Conservation (phyloP, 2,329 filamentous ascomycete species). For the Sclerotiophoma versabilis region DNA sequence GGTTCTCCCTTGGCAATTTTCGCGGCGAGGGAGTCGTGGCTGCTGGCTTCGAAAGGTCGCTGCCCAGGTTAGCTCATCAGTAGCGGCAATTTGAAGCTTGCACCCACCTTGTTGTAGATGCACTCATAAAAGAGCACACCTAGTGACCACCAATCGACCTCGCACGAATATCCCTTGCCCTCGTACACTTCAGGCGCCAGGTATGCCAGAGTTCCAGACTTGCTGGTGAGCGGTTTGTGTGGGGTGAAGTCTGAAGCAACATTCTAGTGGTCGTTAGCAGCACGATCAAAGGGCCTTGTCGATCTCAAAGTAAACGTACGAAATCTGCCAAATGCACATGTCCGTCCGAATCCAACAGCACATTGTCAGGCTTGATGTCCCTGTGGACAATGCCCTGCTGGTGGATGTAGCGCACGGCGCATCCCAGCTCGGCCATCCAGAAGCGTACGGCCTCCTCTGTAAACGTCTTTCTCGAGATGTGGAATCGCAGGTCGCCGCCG, state of each 20-base stretch:
- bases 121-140: slow-evolving; percentile 99
- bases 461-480: slow-evolving; percentile 97
- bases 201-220: slow-evolving; percentile 95
- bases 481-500: slow-evolving; percentile 93
- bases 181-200: slow-evolving; percentile 94
- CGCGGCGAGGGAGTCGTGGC: slow-evolving; percentile 78
- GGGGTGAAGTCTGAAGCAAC: slow-evolving; percentile 92
- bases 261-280: slow-evolving; percentile 69
- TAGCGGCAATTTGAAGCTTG: too few species aligned
- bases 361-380: slow-evolving; percentile 54
- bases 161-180: slow-evolving; percentile 85
- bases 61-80: slow-evolving; percentile 47
- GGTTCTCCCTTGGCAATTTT: slow-evolving; percentile 83
- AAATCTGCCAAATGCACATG: slow-evolving; percentile 99
- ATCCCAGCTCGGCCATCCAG: slow-evolving; percentile 94
- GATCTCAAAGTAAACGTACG: slow-evolving; percentile 62
- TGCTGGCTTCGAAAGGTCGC: slow-evolving; percentile 92
- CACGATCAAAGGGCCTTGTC: too few species aligned
- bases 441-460: slow-evolving; percentile 97
- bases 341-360: slow-evolving; percentile 51
- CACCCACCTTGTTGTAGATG: slow-evolving; percentile 92
- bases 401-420: slow-evolving; percentile 71
- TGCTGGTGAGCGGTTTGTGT: slow-evolving; percentile 85
- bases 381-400: slow-evolving; percentile 53
- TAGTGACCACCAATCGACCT: slow-evolving; percentile 98